These are phyloP conservation scores for Melampsora larici-populina DNA, from an alignment of 1,284 basidiomycete species.

Conservation along the genomic window DNA sequence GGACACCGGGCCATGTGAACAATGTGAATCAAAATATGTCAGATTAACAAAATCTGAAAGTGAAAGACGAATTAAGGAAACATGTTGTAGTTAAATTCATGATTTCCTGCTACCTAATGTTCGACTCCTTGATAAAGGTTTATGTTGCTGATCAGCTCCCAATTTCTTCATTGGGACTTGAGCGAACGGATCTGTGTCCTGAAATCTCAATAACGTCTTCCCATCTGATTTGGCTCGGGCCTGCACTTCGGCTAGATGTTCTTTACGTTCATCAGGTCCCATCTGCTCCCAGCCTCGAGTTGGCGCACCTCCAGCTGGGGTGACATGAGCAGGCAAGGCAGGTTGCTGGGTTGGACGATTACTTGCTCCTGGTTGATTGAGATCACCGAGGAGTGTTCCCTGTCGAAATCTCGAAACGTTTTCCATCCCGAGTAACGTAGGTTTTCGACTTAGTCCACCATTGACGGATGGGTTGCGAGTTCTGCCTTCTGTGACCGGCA, in stretches of 20 bases:
- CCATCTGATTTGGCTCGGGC: constrained; percentile 34
- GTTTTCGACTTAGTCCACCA: constrained; percentile 27
- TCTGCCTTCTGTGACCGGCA: no score
- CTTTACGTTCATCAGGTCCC: constrained; percentile 36
- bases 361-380: neutral
- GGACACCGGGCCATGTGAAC: no score
- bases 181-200: neutral
- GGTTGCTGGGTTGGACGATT: constrained; percentile 9
- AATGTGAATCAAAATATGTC: no score
- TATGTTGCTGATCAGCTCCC: neutral
- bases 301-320: neutral
- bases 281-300: constrained; percentile 39
- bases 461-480: neutral
- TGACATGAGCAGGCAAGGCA: constrained; percentile 26
- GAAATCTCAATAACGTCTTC: constrained; percentile 29
- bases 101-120: neutral
- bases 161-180: neutral
- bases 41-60: no score
- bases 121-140: constrained; percentile 1
- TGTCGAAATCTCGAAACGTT: constrained; percentile 14
- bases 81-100: neutral
- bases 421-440: constrained; percentile 8
- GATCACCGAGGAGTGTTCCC: constrained; percentile 34
- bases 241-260: constrained; percentile 38
- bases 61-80: no score